phyloP scores from a whole-genome alignment of 2,329 filamentous ascomycete genomes.

The Cordyceps cateniannulata region DNA sequence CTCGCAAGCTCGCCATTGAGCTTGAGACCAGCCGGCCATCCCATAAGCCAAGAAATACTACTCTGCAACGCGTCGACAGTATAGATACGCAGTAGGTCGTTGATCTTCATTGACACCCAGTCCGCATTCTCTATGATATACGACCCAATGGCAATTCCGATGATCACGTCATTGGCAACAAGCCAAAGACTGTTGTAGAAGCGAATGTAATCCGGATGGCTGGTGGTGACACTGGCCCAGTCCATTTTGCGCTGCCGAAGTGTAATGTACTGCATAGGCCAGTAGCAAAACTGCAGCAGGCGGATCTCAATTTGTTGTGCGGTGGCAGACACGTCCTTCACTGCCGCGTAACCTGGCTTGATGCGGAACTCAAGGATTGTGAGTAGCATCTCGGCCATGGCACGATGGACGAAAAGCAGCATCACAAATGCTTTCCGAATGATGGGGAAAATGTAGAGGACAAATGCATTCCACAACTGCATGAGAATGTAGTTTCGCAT shows the following conservation, averaged over 20 bases:
- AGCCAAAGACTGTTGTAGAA: conserved; percentile 99
- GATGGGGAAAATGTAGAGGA: conserved; percentile 71
- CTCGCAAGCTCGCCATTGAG: conserved; percentile 86
- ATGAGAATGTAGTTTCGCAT: conserved; percentile 69
- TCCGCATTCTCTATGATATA: conserved; percentile 94
- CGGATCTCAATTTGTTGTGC: conserved; percentile 97
- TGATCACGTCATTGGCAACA: conserved; percentile 97
- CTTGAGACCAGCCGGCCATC: conserved; percentile 89
- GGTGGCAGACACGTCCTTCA: conserved; percentile 94
- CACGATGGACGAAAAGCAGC: conserved; percentile 69
- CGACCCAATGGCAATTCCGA: conserved; percentile 90
- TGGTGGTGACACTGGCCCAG: conserved; percentile 93
- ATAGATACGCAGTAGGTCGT: conserved; percentile 68
- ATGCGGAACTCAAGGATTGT: conserved; percentile 78
- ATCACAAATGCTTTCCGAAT: conserved; percentile 69
- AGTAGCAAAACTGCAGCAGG: conserved; percentile 96
- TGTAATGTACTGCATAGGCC: conserved; percentile 94
- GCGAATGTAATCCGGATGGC: conserved; percentile 94
- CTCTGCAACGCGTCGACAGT: conserved; percentile 81
- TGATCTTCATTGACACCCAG: conserved; percentile 76
- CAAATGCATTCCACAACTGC: conserved; percentile 63
- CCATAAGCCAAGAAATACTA: conserved; percentile 94
- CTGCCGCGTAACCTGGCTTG: conserved; percentile 68
- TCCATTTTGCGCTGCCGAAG: conserved; percentile 82
- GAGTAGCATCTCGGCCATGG: conserved; percentile 73